phyloP scores from a whole-genome alignment of 2,329 filamentous ascomycete genomes.

The Nigrospora osmanthi region DNA sequence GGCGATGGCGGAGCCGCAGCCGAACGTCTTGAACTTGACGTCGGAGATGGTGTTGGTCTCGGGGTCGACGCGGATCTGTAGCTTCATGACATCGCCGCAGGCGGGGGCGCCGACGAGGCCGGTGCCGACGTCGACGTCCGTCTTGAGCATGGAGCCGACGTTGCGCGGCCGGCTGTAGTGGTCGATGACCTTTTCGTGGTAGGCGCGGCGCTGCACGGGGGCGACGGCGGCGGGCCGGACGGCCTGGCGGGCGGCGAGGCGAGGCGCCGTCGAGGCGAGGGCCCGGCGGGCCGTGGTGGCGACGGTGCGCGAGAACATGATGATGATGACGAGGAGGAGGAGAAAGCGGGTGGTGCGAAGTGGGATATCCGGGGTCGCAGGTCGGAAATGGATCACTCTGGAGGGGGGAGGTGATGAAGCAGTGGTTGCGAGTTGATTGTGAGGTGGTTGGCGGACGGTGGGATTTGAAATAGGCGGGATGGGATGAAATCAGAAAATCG shows the following conservation, averaged over 20 bases:
- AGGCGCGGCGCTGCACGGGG: slow-evolving; percentile 29
- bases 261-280: slow-evolving; percentile 31
- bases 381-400: background rate
- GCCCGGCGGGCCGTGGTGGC: slow-evolving; percentile 28
- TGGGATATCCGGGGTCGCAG: slow-evolving; percentile 8
- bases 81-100: slow-evolving; percentile 89
- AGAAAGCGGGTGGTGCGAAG: background rate
- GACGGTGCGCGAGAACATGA: slow-evolving; percentile 9
- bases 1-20: slow-evolving; percentile 80
- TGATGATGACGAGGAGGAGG: too few relatives aligned
- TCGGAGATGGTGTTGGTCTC: slow-evolving; percentile 67
- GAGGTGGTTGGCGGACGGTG: slow-evolving; percentile 1
- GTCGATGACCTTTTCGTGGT: slow-evolving; percentile 61
- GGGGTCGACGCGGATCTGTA: slow-evolving; percentile 78
- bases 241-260: slow-evolving; percentile 30
- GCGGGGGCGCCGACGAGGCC: slow-evolving; percentile 79
- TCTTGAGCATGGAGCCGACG: slow-evolving; percentile 69
- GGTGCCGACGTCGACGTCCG: slow-evolving; percentile 64
- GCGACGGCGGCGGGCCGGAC: slow-evolving; percentile 29
- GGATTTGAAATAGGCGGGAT: background rate
- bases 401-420: background rate
- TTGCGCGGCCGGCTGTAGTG: slow-evolving; percentile 77
- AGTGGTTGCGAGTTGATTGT: background rate
- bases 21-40: slow-evolving; percentile 82
- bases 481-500: slow-evolving; percentile 2